Evolutionary conservation across 805 yeast genomes (phyloP).

Genomic region (Schizosaccharomyces cryophilus): DNA sequence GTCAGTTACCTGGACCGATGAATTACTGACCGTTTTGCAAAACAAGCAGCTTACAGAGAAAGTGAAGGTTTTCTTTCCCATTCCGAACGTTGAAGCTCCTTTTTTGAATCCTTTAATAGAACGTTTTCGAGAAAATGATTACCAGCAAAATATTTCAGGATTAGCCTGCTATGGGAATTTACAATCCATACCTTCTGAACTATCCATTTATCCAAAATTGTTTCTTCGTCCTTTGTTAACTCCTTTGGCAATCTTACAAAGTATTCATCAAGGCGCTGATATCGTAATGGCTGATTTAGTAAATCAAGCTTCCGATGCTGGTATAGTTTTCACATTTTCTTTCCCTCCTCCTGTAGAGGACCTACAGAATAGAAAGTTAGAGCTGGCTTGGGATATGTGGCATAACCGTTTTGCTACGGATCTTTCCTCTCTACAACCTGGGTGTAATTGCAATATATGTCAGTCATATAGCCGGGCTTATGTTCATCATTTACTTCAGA

Average conservation of each 20-base stretch:
- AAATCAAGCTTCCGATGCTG: conserved; percentile 15
- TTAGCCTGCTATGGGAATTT: conserved; percentile 6
- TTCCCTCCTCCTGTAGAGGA: conserved; percentile 7
- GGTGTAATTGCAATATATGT: conserved; percentile 9
- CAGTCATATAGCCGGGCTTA: conserved; percentile 16
- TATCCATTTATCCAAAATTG: conserved; percentile 6
- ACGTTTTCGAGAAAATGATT: not conserved
- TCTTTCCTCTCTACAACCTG: conserved; percentile 11
- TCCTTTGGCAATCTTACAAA: conserved; percentile 15
- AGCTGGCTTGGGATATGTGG: conserved; percentile 14
- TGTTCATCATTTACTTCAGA: conserved; percentile 19
- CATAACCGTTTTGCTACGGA: conserved; percentile 13
- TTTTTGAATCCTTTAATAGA: not conserved
- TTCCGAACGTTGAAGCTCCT: not conserved
- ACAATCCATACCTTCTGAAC: conserved; percentile 4
- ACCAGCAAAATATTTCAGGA: conserved; percentile 1
- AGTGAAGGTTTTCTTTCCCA: not conserved
- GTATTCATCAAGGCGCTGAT: conserved; percentile 15
- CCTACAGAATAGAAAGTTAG: not conserved
- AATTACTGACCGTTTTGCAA: conserved; percentile 8
- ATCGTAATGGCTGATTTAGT: conserved; percentile 14
- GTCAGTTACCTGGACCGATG: conserved; percentile 10
- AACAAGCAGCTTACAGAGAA: not conserved
- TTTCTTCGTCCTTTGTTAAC: conserved; percentile 10
- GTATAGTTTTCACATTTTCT: conserved; percentile 16